Evolutionary conservation across 2,329 filamentous ascomycete species (phyloP), one percentile per base, ranked within the genome.

Genomic region (Aspergillus fructus): DNA sequence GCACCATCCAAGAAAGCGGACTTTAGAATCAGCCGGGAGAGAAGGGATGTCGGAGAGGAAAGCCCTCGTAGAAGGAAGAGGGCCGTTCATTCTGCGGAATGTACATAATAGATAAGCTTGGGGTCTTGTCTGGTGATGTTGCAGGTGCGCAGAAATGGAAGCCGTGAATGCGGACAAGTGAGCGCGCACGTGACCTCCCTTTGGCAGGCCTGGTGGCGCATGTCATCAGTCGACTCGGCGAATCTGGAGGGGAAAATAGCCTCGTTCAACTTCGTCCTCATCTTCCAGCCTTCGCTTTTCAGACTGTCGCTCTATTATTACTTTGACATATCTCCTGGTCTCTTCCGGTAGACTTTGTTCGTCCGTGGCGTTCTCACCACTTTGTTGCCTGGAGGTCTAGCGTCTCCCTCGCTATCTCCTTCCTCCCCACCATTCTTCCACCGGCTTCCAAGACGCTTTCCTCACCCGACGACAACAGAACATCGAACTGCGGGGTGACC

Each of bases 1-100:
- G 77, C 82, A 96, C 93, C 93, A 97, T 74, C 91, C 93, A 50
- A 97, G 76, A 73, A 97, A 96, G 60, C 93, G 88, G 59, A 97
- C 88, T 77, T 97, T 97, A n/a, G 86, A 84, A 41, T 84, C 84
- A 13, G 77, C 62, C n/a, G 77, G 69, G 49, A 78, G 77, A 50
- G 70, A 68, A 3, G 82, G 77, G 13, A 93, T 76, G 56, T 83
- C 78, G 13, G 83, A 85, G 54, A 93, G 79, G 59, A 91, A 85
- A 59, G 87, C 85, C 41, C 87, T 78, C 58, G 76, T 79, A 21
- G 87, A 88, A 6, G 91, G 83, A 33, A 85, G 76, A 27, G 90
- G 89, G 8, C 83, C 84, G 60, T 71, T 74, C 68, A 73, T 74
- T 54, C 61, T 64, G 61, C 49, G 24, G 46, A 4, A 23, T 40